These are phyloP conservation scores for Agaricus subrufescens DNA, from an alignment of 768 basidiomycete genomes.

Conservation along the genomic window DNA sequence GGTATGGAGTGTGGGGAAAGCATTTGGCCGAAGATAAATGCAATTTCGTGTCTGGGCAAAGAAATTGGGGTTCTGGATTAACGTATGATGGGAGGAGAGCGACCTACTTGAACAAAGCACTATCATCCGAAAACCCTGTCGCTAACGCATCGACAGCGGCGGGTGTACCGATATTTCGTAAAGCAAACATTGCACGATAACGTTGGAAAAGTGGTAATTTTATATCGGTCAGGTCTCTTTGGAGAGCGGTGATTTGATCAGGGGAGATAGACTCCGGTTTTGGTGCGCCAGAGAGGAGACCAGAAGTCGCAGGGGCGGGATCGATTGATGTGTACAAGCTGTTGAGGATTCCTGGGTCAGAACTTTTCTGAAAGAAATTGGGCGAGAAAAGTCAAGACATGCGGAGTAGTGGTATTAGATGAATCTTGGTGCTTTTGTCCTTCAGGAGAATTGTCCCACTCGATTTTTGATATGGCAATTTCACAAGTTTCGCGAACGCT, in stretches of 20 bases:
- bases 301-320: slow-evolving; percentile 79
- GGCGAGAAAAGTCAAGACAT: slow-evolving; percentile 14
- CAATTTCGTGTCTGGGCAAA: slow-evolving; percentile 82
- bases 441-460: slow-evolving; percentile 84
- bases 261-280: slow-evolving; percentile 47
- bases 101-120: slow-evolving; percentile 87
- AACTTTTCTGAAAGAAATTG: too few species aligned
- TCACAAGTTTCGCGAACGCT: slow-evolving; percentile 94
- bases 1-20: slow-evolving; percentile 87
- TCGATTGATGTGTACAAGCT: slow-evolving; percentile 83
- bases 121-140: slow-evolving; percentile 83
- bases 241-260: slow-evolving; percentile 48
- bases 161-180: slow-evolving; percentile 87
- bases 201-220: slow-evolving; percentile 79
- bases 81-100: neutral
- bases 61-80: neutral
- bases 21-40: slow-evolving; percentile 97
- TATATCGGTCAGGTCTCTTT: slow-evolving; percentile 58
- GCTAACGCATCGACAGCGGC: slow-evolving; percentile 89
- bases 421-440: slow-evolving; percentile 43
- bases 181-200: slow-evolving; percentile 97
- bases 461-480: slow-evolving; percentile 92
- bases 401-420: slow-evolving; percentile 30
- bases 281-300: slow-evolving; percentile 49
- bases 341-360: neutral